Evolutionary conservation across 116 monocot genomes (phyloP).

Genomic region (Trichopus zeylanicus): DNA sequence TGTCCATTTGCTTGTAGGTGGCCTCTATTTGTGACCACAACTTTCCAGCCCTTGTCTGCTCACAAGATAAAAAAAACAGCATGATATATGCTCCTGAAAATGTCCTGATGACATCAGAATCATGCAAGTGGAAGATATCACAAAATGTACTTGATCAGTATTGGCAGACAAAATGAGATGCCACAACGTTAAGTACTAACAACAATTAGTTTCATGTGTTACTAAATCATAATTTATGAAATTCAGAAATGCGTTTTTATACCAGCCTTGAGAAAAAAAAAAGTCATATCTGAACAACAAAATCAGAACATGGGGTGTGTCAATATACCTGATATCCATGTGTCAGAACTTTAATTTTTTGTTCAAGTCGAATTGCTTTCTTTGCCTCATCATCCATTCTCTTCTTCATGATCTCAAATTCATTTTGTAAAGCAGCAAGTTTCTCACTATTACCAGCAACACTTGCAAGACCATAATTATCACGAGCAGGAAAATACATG

Average conservation of each 20-base stretch:
- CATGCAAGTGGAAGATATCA: not conserved
- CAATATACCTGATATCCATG: constrained; percentile 81
- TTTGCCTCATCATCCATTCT: constrained; percentile 92
- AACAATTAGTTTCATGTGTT: too few relatives aligned
- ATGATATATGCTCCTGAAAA: not conserved
- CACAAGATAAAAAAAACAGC: constrained; percentile 4
- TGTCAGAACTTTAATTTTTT: constrained; percentile 87
- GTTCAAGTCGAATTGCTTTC: constrained; percentile 72
- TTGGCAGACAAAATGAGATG: too few relatives aligned
- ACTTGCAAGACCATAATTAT: constrained; percentile 73
- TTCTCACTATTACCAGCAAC: constrained; percentile 78
- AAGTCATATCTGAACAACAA: not conserved
- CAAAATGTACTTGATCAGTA: too few relatives aligned
- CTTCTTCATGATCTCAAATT: constrained; percentile 81
- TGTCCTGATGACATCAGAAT: not conserved
- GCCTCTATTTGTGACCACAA: constrained; percentile 79
- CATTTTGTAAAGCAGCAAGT: constrained; percentile 69
- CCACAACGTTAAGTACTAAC: too few relatives aligned
- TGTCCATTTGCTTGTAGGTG: constrained; percentile 86
- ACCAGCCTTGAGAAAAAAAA: too few relatives aligned
- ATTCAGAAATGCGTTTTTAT: not conserved
- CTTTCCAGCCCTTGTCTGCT: constrained; percentile 72
- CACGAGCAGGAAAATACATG: constrained; percentile 77
- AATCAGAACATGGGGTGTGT: not conserved
- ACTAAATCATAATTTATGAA: not conserved